Evolutionary conservation across 495 filamentous ascomycete genomes (phyloP).

Genomic region (Xylaria nigripes): DNA sequence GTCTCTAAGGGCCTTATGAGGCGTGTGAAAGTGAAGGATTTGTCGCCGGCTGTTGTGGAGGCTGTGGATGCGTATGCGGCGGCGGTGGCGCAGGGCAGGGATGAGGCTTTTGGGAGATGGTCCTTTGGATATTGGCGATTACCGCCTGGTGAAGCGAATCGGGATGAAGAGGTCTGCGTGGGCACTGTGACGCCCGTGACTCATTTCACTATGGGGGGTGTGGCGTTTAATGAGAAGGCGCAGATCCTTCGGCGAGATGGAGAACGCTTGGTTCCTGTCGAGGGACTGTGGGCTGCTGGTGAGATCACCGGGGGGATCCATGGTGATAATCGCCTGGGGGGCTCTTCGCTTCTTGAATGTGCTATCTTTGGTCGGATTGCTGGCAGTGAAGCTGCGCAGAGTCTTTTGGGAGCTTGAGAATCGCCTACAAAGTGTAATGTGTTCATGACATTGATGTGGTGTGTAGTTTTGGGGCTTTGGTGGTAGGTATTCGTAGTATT

Average conservation of each 20-base stretch:
- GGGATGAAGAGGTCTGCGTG: slow-evolving; percentile 44
- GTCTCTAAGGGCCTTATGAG: slow-evolving; percentile 47
- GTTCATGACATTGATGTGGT: background rate
- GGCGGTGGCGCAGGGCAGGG: slow-evolving; percentile 23
- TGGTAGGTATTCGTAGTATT: too few species aligned
- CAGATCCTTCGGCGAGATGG: slow-evolving; percentile 32
- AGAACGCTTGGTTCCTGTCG: slow-evolving; percentile 25
- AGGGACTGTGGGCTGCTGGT: slow-evolving; percentile 45
- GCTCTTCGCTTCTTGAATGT: slow-evolving; percentile 47
- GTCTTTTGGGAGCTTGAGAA: slow-evolving; percentile 5
- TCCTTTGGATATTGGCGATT: slow-evolving; percentile 50
- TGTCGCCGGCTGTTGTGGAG: slow-evolving; percentile 30
- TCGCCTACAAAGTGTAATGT: background rate
- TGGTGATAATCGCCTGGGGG: slow-evolving; percentile 47
- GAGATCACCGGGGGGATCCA: slow-evolving; percentile 51
- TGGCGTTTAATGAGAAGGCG: slow-evolving; percentile 36
- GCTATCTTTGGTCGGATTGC: slow-evolving; percentile 53
- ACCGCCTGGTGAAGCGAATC: slow-evolving; percentile 24
- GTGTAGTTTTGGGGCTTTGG: background rate
- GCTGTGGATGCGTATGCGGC: slow-evolving; percentile 41
- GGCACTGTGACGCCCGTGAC: slow-evolving; percentile 52
- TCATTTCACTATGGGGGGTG: slow-evolving; percentile 55
- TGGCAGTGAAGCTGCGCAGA: slow-evolving; percentile 38
- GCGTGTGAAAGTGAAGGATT: slow-evolving; percentile 43
- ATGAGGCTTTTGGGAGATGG: slow-evolving; percentile 36